Conservation (phyloP, 306 rosid species). For the Calophaca sinica region DNA sequence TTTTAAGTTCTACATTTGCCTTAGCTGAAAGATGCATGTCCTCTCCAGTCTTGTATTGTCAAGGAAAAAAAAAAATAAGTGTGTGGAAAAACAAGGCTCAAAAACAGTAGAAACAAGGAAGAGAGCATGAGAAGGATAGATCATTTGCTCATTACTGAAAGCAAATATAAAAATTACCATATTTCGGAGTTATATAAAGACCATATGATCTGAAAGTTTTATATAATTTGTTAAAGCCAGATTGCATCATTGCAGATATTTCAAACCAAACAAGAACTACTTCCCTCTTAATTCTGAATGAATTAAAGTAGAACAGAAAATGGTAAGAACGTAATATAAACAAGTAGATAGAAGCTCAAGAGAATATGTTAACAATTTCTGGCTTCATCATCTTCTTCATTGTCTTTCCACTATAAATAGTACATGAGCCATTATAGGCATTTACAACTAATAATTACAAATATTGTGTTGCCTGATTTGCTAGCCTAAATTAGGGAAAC, state of each 20-base stretch:
- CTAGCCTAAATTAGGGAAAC: no score
- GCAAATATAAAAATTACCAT: not conserved
- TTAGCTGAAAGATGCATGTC: slow-evolving; percentile 63
- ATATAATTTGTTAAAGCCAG: slow-evolving; percentile 37
- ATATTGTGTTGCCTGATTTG: no score
- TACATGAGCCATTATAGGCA: no score
- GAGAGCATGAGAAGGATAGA: not conserved
- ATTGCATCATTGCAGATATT: not conserved
- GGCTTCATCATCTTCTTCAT: no score
- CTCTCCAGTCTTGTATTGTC: slow-evolving; percentile 64
- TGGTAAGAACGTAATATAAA: slow-evolving; percentile 8
- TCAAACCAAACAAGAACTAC: slow-evolving; percentile 9
- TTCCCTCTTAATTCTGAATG: not conserved
- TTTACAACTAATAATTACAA: no score
- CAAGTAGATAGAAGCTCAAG: slow-evolving; percentile 17
- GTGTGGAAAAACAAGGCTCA: not conserved
- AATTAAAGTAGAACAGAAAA: not conserved
- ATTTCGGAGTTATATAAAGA: not conserved
- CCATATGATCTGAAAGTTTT: not conserved
- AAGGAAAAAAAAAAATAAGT: slow-evolving; percentile 14
- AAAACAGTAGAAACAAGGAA: slow-evolving; percentile 7
- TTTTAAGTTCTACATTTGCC: slow-evolving; percentile 70
- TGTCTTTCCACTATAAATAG: no score
- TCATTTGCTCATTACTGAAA: not conserved
- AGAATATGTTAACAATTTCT: no score